phyloP scores from a whole-genome alignment of 441 rosid species.

The Erysimum cheiri region DNA sequence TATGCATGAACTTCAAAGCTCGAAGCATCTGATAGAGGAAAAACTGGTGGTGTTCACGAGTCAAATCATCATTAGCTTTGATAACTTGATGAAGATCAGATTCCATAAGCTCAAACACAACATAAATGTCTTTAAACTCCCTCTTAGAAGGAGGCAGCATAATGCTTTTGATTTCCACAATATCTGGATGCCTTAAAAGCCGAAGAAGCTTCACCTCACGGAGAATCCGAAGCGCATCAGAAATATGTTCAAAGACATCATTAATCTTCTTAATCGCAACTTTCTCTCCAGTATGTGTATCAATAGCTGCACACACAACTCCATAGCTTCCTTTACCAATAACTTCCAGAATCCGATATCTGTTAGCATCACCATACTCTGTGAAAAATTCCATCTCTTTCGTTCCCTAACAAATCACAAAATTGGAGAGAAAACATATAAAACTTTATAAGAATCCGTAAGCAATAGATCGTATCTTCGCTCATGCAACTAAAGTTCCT shows the following conservation, averaged over 20 bases:
- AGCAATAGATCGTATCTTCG: not conserved
- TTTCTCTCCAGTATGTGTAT: slow-evolving; percentile 88
- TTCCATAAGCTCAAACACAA: slow-evolving; percentile 99
- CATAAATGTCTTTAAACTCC: slow-evolving; percentile 93
- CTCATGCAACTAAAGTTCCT: slow-evolving; percentile 4
- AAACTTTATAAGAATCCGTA: not conserved
- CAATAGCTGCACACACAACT: slow-evolving; percentile 94
- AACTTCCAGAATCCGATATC: slow-evolving; percentile 84
- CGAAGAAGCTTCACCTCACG: slow-evolving; percentile 93
- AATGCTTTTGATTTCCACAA: slow-evolving; percentile 91
- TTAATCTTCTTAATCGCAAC: slow-evolving; percentile 93
- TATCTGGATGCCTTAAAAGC: slow-evolving; percentile 89
- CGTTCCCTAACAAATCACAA: slow-evolving; percentile 52
- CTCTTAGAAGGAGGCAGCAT: slow-evolving; percentile 97
- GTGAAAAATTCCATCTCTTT: slow-evolving; percentile 89
- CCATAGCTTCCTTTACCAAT: slow-evolving; percentile 99
- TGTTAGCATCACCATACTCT: slow-evolving; percentile 95
- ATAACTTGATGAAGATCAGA: slow-evolving; percentile 99
- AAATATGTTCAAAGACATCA: slow-evolving; percentile 83
- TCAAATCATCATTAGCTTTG: slow-evolving; percentile 97
- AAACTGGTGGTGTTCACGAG: slow-evolving; percentile 93
- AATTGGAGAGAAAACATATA: not conserved
- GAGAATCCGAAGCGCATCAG: slow-evolving; percentile 86
- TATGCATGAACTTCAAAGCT: slow-evolving; percentile 87
- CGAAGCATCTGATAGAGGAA: slow-evolving; percentile 97